phyloP scores from a whole-genome alignment of 108 stramenopile species.

The Mayamaea pseudoterrestris region DNA sequence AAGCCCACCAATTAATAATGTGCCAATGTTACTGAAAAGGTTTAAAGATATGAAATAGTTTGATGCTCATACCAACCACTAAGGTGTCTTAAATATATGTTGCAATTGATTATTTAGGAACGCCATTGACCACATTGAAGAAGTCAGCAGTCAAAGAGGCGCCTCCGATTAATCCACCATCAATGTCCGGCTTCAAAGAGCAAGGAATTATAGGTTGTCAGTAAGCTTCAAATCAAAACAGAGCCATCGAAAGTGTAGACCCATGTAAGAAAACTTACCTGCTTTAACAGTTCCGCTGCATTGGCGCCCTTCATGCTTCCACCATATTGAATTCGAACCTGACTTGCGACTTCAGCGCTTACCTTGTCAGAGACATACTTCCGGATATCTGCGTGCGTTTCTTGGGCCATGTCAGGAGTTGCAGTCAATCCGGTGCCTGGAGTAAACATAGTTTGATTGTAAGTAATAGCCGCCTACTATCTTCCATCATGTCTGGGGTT shows the following conservation, averaged over 20 bases:
- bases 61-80: too few relatives aligned
- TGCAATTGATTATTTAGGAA: slow-evolving; percentile 48
- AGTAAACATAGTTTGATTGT: too few relatives aligned
- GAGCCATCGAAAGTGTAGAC: too few relatives aligned
- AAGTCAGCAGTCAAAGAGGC: slow-evolving; percentile 92
- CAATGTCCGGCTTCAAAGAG: slow-evolving; percentile 90
- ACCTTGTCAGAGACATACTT: slow-evolving; percentile 84
- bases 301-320: slow-evolving; percentile 93
- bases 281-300: slow-evolving; percentile 65
- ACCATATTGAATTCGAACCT: slow-evolving; percentile 93
- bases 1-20: too few relatives aligned
- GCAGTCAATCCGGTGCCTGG: slow-evolving; percentile 99
- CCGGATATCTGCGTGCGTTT: slow-evolving; percentile 92
- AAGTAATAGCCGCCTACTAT: background rate
- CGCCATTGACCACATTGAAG: slow-evolving; percentile 86
- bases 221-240: too few relatives aligned
- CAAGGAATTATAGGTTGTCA: too few relatives aligned
- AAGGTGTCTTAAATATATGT: too few relatives aligned
- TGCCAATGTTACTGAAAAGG: too few relatives aligned
- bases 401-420: slow-evolving; percentile 99
- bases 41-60: too few relatives aligned
- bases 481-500: too few relatives aligned
- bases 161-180: slow-evolving; percentile 94
- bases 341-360: slow-evolving; percentile 63
- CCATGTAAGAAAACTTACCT: too few relatives aligned